phyloP scores from a whole-genome alignment of 192 early-diverging fungal species.

The Spizellomyces punctatus region DNA sequence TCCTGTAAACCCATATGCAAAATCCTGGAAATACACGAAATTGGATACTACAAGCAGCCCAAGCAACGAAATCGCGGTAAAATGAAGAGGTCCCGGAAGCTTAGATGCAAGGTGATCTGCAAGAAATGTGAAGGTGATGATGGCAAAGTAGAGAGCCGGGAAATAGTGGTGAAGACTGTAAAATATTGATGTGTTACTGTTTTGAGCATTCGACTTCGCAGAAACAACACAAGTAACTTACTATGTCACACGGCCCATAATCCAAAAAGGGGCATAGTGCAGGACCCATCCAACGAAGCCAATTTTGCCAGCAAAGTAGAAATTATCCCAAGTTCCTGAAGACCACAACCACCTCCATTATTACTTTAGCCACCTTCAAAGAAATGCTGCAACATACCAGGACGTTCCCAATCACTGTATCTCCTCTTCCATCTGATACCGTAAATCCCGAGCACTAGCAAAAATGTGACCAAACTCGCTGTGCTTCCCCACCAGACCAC shows the following conservation, averaged over 20 bases:
- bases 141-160: slow-evolving; percentile 91
- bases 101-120: slow-evolving; percentile 67
- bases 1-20: slow-evolving; percentile 26
- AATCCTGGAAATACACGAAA: slow-evolving; percentile 30
- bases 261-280: slow-evolving; percentile 92
- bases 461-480: slow-evolving; percentile 54
- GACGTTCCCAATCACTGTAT: slow-evolving; percentile 57
- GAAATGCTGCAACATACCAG: slow-evolving; percentile 16
- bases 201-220: not conserved
- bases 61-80: slow-evolving; percentile 29
- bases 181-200: not conserved
- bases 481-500: slow-evolving; percentile 86
- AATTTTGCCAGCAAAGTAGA: slow-evolving; percentile 70
- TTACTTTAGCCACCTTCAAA: not conserved
- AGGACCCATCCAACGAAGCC: slow-evolving; percentile 87
- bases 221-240: slow-evolving; percentile 13
- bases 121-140: slow-evolving; percentile 75
- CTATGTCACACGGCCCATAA: slow-evolving; percentile 97
- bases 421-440: slow-evolving; percentile 66
- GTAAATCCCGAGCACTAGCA: slow-evolving; percentile 50
- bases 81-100: slow-evolving; percentile 45
- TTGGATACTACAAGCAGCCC: slow-evolving; percentile 11
- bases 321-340: slow-evolving; percentile 64
- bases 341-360: not conserved
- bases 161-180: slow-evolving; percentile 90